Evolutionary conservation across 164 flowering plant species (phyloP), one percentile per base, ranked within the genome.

Genomic region (Vitis riparia): DNA sequence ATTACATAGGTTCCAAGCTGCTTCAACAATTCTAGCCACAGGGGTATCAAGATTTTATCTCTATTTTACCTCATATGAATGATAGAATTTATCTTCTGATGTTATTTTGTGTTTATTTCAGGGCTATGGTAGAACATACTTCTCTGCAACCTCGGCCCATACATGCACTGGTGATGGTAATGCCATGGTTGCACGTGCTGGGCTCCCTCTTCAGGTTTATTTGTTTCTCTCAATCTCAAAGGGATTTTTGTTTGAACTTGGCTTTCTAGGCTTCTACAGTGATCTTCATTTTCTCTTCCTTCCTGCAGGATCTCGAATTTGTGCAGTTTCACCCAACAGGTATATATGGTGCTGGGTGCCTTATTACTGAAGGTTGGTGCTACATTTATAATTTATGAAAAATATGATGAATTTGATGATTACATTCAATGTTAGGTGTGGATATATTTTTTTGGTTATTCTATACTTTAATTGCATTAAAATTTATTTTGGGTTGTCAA

Each of bases 131-230:
- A 82, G 99, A 73, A 70, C 99, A 51, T 93, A 96, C 79, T 93
- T 96, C 67, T 96, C 99, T 76, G 98, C 99, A 76, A 96, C 99
- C 68, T 96, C 99, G 62, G 99, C 99, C 71, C 98, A 96, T 81
- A 96, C 98, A 50, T 96, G 99, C 76, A 96, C 99, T 59, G 99
- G 99, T 56, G 98, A 96, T 87, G 98, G 99, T 65, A 92, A 94
- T 87, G 98, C 96, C 19, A 93, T 96, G 99, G 99, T 90, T 76
- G 91, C 99, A 53, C 97, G 98, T 70, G 97, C 99, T 60, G 98
- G 97, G 12, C 79, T 93, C 63, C 96, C 98, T 0, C 93, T 93
- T 55, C 77, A 96, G 98, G 99, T 96, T 65, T 63, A 67, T 70
- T 61, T 63, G 11, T 63, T 66, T 51, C 15, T 12, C 55, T 7